Evolutionary conservation across 495 filamentous ascomycete species (phyloP).

Genomic region (Aspergillus hancockii): DNA sequence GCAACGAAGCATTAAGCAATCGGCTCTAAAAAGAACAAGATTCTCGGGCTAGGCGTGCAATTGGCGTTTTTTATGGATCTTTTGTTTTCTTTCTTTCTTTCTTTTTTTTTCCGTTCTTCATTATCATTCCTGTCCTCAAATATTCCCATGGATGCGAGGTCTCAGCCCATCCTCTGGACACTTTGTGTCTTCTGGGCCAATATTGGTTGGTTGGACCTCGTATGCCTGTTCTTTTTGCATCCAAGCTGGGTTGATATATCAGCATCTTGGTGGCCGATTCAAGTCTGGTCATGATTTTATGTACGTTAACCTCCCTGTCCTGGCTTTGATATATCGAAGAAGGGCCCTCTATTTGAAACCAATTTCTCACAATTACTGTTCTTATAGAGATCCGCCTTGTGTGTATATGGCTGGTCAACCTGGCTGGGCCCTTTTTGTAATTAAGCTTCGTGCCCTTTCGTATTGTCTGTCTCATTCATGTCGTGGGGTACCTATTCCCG

Average conservation of each 20-base stretch:
- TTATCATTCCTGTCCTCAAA: constrained; percentile 2
- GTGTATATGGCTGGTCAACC: constrained; percentile 34
- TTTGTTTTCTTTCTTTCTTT: constrained; percentile 18
- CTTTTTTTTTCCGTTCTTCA: constrained; percentile 21
- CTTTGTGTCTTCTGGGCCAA: constrained; percentile 31
- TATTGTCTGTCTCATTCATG: constrained; percentile 27
- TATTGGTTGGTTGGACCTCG: constrained; percentile 31
- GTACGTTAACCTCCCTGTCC: constrained; percentile 76
- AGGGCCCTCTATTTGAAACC: constrained; percentile 52
- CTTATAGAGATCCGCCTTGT: constrained; percentile 43
- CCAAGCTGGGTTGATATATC: constrained; percentile 38
- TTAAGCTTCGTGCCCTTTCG: constrained; percentile 33
- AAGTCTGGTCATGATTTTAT: constrained; percentile 69
- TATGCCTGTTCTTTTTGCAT: constrained; percentile 39
- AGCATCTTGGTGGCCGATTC: constrained; percentile 55
- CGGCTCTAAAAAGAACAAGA: constrained; percentile 34
- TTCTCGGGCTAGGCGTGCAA: constrained; percentile 34
- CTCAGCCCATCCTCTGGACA: constrained; percentile 39
- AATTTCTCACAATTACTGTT: constrained; percentile 55
- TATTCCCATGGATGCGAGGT: constrained; percentile 24
- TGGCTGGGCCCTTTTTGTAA: constrained; percentile 39
- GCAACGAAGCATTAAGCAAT: constrained; percentile 37
- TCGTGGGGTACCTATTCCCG: constrained; percentile 7
- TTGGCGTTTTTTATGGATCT: constrained; percentile 37
- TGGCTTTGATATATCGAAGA: constrained; percentile 47